phyloP scores from a whole-genome alignment of 169 alveolate genomes.

The Plasmodium falciparum region DNA sequence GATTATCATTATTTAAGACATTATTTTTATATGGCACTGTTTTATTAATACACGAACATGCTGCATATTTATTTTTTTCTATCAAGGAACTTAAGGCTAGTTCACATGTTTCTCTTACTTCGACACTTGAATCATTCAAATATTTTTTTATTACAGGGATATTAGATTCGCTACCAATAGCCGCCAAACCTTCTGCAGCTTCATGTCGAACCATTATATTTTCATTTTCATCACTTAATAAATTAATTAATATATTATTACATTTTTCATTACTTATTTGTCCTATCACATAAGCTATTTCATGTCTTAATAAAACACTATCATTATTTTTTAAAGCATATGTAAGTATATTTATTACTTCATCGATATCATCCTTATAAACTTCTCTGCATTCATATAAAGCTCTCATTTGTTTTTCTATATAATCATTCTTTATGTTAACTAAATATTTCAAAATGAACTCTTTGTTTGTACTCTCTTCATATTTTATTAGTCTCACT shows the following conservation, averaged over 20 bases:
- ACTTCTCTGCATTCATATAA: conserved; percentile 73
- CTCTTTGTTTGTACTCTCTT: conserved; percentile 70
- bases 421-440: conserved; percentile 50
- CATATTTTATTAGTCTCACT: conserved; percentile 51
- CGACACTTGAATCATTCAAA: conserved; percentile 65
- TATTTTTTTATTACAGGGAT: conserved; percentile 82
- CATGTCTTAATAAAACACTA: conserved; percentile 87
- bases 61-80: conserved; percentile 64
- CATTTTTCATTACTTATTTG: conserved; percentile 88
- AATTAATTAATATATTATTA: conserved; percentile 76
- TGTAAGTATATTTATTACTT: conserved; percentile 60
- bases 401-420: conserved; percentile 77
- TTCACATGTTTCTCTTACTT: conserved; percentile 59
- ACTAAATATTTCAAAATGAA: conserved; percentile 58
- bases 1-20: neutral
- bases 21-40: too few relatives aligned
- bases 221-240: conserved; percentile 86
- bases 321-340: conserved; percentile 58
- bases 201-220: conserved; percentile 93
- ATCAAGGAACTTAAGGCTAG: conserved; percentile 51
- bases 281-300: conserved; percentile 93
- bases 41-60: conserved; percentile 46
- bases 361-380: conserved; percentile 65
- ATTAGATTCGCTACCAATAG: conserved; percentile 81
- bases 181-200: conserved; percentile 90